Evolutionary conservation across 257 asterid species (phyloP), one percentile per base, ranked within the genome.

Genomic region (Przewalskia tangutica): DNA sequence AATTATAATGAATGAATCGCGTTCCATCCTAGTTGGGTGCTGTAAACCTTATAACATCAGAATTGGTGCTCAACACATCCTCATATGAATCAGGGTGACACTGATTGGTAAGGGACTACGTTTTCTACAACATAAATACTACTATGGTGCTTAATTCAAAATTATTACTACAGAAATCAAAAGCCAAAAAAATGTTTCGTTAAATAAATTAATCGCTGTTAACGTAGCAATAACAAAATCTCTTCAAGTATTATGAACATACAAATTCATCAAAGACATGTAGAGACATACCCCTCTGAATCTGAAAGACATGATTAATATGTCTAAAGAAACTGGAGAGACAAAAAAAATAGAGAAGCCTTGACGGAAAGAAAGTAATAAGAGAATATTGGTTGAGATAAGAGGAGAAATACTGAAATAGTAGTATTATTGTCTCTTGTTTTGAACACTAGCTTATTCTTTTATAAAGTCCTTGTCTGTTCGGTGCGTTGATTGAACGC

Each of bases 281-380:
- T 51, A 64, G 32, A 68, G 36, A 81, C 83, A 9, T 86, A 86
- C 89, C 77, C 89, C 89, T 83, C 86, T 81, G 76, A 83, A 70
- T 84, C 89, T 86, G 89, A 86, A 86, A 23, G 85, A 84, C 89
- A 86, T 86, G 63, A 78, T 70, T 70, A 78, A 27, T 27, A 63
- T 36, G 53, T 62, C 18, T 36, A 44, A 8, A 27, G 23, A 50
- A 55, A 18, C 16, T 16, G 42, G 77, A 77, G 32, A 27, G 32
- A 1, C 32, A 80, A 71, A 32, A 51, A 51, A 12, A 70, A 17
- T 56, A 14, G 3, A 2, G 7, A 34, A 46, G 17, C 11, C 11
- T 27, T 34, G 2, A 66, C 40, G 68, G 65, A 62, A 64, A 62
- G 32, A 27, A 27, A 27, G 32, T n/a, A n/a, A n/a, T n/a, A n/a